Percentiles rank a stretch among this genome's conserved stretches.
Conservation (phyloP, 371 early-diverging fungal species). For the Coemansia sp. region DNA sequence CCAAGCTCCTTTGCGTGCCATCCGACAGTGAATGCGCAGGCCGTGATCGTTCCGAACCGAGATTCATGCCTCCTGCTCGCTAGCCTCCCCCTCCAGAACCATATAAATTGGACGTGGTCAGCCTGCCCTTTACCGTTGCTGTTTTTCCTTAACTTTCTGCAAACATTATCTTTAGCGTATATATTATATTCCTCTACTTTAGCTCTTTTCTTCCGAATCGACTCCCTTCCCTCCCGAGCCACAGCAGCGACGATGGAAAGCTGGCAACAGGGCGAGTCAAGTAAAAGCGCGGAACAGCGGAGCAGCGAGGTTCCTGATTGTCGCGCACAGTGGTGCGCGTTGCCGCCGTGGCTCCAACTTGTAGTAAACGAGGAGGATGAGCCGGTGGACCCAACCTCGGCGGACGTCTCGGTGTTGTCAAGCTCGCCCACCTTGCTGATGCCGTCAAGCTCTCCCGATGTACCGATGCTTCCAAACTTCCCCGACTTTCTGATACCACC, state of each 20-base stretch:
- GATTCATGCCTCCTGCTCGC: neutral
- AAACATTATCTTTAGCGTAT: neutral
- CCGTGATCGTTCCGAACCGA: neutral
- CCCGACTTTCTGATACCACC: too few species aligned
- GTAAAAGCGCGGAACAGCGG: neutral
- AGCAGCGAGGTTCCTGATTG: neutral
- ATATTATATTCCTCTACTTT: neutral
- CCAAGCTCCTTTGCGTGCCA: neutral
- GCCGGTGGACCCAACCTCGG: too few species aligned
- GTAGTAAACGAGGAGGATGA: neutral
- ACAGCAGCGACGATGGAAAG: neutral
- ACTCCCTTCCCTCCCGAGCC: neutral
- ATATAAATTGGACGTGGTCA: neutral
- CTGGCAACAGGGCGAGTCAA: neutral
- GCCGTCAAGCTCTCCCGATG: too few species aligned
- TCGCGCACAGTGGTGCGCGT: neutral
- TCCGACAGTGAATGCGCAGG: slow-evolving; percentile 1
- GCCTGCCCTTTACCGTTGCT: neutral
- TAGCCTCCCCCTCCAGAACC: neutral
- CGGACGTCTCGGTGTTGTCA: too few species aligned
- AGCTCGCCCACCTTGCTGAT: too few species aligned
- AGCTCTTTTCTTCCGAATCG: neutral
- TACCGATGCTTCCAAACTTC: too few species aligned
- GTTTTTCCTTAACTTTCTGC: neutral
- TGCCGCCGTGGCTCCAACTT: slow-evolving; percentile 4